These are phyloP conservation scores for Aspergillus ellipticus DNA, from an alignment of 495 filamentous ascomycete genomes.

Conservation along the genomic window DNA sequence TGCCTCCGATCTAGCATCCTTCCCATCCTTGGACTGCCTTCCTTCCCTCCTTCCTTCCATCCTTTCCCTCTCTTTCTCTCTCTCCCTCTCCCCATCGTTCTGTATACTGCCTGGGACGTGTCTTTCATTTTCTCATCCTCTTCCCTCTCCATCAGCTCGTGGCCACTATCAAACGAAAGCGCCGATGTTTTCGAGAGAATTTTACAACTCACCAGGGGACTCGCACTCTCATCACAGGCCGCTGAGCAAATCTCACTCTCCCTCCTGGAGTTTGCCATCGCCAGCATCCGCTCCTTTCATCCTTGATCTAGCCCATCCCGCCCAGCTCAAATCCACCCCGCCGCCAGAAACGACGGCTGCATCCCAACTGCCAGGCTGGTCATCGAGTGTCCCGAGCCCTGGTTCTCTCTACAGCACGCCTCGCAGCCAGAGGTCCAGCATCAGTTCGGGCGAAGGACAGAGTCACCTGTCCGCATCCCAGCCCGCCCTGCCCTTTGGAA, in stretches of 20 bases:
- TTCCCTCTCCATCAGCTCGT: not conserved
- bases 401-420: not conserved
- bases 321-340: not conserved
- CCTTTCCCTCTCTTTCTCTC: not conserved
- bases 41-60: not conserved
- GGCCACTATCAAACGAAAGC: not conserved
- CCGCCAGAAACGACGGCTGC: not conserved
- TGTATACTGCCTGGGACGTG: not conserved
- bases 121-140: not conserved
- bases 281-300: not conserved
- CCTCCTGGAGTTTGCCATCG: not conserved
- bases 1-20: not conserved
- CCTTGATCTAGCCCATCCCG: not conserved
- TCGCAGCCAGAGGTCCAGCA: not conserved
- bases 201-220: constrained; percentile 1
- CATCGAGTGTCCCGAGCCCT: not conserved
- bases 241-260: not conserved
- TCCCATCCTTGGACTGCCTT: not conserved
- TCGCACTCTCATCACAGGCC: not conserved
- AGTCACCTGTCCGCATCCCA: not conserved
- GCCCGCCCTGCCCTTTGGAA: not conserved
- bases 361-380: not conserved
- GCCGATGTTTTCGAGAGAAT: constrained; percentile 3
- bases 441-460: not conserved
- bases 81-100: not conserved